Conservation (phyloP, 1,139 yeast species). For the Saccharomyces hybrid region DNA sequence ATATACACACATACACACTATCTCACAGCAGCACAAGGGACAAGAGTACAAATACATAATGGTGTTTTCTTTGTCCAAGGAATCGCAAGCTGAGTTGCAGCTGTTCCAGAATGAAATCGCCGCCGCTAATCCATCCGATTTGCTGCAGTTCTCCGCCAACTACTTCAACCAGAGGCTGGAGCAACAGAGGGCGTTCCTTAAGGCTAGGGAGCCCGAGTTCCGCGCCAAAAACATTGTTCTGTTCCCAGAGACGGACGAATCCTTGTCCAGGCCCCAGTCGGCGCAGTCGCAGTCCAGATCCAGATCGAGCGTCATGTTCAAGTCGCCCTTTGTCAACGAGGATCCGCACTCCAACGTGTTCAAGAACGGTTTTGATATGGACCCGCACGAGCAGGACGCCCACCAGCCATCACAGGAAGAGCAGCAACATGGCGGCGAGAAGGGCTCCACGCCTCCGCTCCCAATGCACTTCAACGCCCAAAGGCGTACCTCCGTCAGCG, state of each 20-base stretch:
- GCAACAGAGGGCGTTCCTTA: slow-evolving; percentile 49
- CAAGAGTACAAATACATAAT: neutral
- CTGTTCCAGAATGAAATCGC: slow-evolving; percentile 53
- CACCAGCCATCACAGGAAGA: slow-evolving; percentile 10
- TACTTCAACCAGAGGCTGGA: slow-evolving; percentile 58
- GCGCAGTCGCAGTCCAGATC: slow-evolving; percentile 1
- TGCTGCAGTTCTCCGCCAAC: slow-evolving; percentile 68
- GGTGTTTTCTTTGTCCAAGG: slow-evolving; percentile 3
- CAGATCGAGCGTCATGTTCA: slow-evolving; percentile 37
- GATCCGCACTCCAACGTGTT: slow-evolving; percentile 54
- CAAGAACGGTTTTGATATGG: slow-evolving; percentile 42
- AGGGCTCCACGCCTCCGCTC: slow-evolving; percentile 22
- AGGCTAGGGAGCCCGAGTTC: slow-evolving; percentile 48
- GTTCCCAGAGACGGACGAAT: slow-evolving; percentile 35
- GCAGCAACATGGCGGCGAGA: slow-evolving; percentile 8
- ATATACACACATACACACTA: too few species aligned
- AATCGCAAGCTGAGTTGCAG: slow-evolving; percentile 4
- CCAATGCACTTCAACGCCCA: slow-evolving; percentile 66
- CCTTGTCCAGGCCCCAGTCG: neutral
- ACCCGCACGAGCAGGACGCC: slow-evolving; percentile 34
- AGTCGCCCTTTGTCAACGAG: slow-evolving; percentile 56
- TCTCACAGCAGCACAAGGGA: neutral
- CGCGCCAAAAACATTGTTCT: slow-evolving; percentile 46
- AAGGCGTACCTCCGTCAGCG: slow-evolving; percentile 82
- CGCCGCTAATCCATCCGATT: slow-evolving; percentile 57